These are phyloP conservation scores for Aureobasidium melanogenum DNA, from an alignment of 2,329 filamentous ascomycete species.

Conservation along the genomic window DNA sequence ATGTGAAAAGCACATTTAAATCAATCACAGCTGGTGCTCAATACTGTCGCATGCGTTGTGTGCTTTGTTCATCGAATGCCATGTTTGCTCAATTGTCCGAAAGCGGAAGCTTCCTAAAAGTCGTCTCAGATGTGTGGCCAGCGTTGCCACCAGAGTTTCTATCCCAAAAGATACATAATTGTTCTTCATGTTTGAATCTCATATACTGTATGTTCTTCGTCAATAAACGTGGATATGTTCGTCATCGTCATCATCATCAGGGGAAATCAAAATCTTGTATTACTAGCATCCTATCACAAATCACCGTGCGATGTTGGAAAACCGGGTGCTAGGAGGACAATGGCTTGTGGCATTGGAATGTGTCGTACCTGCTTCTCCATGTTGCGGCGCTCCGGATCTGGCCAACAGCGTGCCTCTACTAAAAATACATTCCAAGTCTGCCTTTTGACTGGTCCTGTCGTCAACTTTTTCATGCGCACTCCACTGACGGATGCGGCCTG, in stretches of 20 bases:
- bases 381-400: neutral
- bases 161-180: neutral
- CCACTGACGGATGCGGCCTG: neutral
- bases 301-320: slow-evolving; percentile 8
- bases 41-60: slow-evolving; percentile 12
- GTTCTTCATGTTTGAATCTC: neutral
- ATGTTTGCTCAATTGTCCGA: slow-evolving; percentile 7
- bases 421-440: slow-evolving; percentile 9
- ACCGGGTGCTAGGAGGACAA: slow-evolving; percentile 4
- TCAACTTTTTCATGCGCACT: neutral
- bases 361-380: slow-evolving; percentile 7
- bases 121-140: neutral
- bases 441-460: neutral
- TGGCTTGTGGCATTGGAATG: slow-evolving; percentile 9
- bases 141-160: neutral
- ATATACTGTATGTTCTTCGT: neutral
- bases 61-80: neutral
- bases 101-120: neutral
- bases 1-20: slow-evolving; percentile 3
- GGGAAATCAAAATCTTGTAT: slow-evolving; percentile 1
- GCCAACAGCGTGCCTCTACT: slow-evolving; percentile 7
- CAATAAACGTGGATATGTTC: neutral
- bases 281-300: slow-evolving; percentile 4
- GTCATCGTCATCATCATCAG: neutral
- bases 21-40: neutral